Base-by-base conservation (phyloP, 371 early-diverging fungal species). In the Apophysomyces elegans region DNA sequence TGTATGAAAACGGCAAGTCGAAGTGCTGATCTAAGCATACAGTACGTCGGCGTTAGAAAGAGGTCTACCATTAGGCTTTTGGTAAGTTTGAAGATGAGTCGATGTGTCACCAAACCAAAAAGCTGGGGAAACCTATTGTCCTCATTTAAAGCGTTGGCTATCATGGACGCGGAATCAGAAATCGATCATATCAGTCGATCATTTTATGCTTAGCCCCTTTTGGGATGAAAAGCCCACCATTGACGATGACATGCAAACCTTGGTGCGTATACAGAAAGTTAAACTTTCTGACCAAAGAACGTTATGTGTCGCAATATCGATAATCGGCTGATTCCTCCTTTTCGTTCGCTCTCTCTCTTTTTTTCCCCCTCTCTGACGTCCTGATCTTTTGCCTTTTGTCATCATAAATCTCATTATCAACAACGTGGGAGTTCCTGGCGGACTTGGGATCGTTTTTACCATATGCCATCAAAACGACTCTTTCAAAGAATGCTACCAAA, bases 401-500 rank as follows among this genome's bases (percentile, higher is more conserved):
- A 50, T 50, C 54, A 50, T 5, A 16, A 50, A 50, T 26, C 21
- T 50, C 21, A 50, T 50, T 50, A 50, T 50, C 54, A 50, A 50
- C 54, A 50, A 50, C 54, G 54, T 50, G 54, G 54, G 16, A 9
- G 21, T 16, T 7, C n/a, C 54, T 21, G 21, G 37, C 59, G 41
- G 41, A 59, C 16, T 59, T 59, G 59, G 13, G 18, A 26, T 38
- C 5, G 37, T 39, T 43, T 39, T 37, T 0, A 14, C 37, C 32
- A 59, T 16, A 59, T 54, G 38, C 9, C 9, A 63, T 18, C 61
- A 41, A 56, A 41, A 50, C 69, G 64, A 26, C 60, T 45, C 37
- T 26, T 26, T 26, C 32, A 26, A 63, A 68, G 16, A 63, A 46
- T 63, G 56, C 56, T 47, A 41, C 26, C 63, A 14, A 63, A 38